Conservation (phyloP, 208 protist genomes). For the Acanthamoeba sp. region DNA sequence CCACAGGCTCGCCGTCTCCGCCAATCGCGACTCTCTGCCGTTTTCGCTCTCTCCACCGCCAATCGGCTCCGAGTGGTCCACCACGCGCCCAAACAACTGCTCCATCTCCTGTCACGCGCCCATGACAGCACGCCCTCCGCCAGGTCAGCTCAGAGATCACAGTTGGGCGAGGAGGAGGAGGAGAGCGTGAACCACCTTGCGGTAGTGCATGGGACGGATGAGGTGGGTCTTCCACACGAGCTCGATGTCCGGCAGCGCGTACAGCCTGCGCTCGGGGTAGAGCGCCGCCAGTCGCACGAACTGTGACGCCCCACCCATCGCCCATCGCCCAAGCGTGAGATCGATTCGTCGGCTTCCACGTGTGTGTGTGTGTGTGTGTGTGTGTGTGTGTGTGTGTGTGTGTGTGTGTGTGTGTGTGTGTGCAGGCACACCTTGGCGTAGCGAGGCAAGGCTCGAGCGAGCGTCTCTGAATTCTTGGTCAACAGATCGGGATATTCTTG, state of each 20-base stretch:
- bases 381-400: no score
- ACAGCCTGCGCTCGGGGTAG: not conserved
- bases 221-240: constrained; percentile 61
- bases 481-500: not conserved
- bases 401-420: not conserved
- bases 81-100: not conserved
- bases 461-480: not conserved
- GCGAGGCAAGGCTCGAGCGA: not conserved
- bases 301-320: no score
- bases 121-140: not conserved
- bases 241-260: not conserved
- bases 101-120: not conserved
- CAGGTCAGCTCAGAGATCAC: not conserved
- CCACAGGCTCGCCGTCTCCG: not conserved
- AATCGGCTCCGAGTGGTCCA: not conserved
- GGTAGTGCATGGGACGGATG: not conserved
- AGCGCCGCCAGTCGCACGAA: not conserved
- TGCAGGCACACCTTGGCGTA: not conserved
- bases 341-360: no score
- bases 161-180: no score
- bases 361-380: no score
- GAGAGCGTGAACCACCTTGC: not conserved
- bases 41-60: not conserved
- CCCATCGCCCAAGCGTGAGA: no score
- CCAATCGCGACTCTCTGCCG: not conserved